Evolutionary conservation across 331 rosid genomes (phyloP).

Genomic region (Malus hybrid): DNA sequence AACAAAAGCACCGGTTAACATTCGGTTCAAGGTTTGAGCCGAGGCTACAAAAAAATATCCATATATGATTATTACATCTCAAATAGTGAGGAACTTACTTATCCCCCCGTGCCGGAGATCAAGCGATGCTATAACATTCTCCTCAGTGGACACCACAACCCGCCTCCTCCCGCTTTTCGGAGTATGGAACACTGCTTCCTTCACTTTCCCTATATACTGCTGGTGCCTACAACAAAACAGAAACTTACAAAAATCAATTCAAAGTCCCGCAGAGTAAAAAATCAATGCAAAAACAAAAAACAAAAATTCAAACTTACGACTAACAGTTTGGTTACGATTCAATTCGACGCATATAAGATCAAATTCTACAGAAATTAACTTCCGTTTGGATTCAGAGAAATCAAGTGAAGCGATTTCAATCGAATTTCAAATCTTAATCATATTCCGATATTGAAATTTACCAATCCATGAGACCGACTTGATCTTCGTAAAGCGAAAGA

Average conservation of each 20-base stretch:
- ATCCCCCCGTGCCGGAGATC: constrained; percentile 98
- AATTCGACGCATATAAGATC: not conserved
- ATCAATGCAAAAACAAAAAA: not conserved
- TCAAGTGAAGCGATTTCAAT: not conserved
- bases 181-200: constrained; percentile 86
- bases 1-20: constrained; percentile 26
- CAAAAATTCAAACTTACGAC: not conserved
- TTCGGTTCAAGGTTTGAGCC: not conserved
- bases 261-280: not conserved
- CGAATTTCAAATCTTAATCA: not conserved
- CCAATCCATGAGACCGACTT: constrained; percentile 98
- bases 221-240: constrained; percentile 59
- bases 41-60: not conserved
- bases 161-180: constrained; percentile 88
- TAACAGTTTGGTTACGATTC: not conserved
- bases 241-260: not conserved
- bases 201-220: constrained; percentile 86
- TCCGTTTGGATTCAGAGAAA: not conserved
- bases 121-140: constrained; percentile 90
- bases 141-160: constrained; percentile 89
- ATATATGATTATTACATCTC: not conserved
- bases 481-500: constrained; percentile 78
- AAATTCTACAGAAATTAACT: not conserved
- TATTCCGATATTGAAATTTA: constrained; percentile 22
- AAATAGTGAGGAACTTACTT: constrained; percentile 37